Evolutionary conservation across 139 green algal genomes (phyloP).

Genomic region (Volvox africanus): DNA sequence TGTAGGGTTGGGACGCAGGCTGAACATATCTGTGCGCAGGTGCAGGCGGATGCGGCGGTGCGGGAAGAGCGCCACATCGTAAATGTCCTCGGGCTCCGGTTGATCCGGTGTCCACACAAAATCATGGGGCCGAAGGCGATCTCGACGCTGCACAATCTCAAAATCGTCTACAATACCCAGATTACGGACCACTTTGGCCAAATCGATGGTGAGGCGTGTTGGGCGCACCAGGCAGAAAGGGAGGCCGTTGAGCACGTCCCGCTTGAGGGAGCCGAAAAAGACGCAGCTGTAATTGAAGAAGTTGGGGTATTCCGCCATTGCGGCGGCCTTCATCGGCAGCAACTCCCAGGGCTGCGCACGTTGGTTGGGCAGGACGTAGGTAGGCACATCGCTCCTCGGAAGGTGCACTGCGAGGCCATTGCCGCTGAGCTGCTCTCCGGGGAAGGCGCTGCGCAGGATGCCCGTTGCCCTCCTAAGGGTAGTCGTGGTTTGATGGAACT

Average conservation of each 20-base stretch:
- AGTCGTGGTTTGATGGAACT: background rate
- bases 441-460: constrained; percentile 15
- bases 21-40: constrained; percentile 47
- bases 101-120: constrained; percentile 24
- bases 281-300: constrained; percentile 55
- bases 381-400: constrained; percentile 29
- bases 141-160: constrained; percentile 31
- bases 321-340: constrained; percentile 56
- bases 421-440: background rate
- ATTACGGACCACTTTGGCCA: constrained; percentile 50
- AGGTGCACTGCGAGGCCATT: constrained; percentile 30
- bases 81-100: constrained; percentile 31
- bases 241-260: constrained; percentile 31
- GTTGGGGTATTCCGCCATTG: constrained; percentile 54
- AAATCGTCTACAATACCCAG: constrained; percentile 55
- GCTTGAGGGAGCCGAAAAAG: constrained; percentile 50
- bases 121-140: background rate
- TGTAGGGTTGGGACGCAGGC: background rate
- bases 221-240: constrained; percentile 45
- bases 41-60: constrained; percentile 36
- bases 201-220: constrained; percentile 38
- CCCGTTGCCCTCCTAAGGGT: background rate
- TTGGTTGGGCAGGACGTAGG: constrained; percentile 49
- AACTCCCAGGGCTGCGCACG: constrained; percentile 49
- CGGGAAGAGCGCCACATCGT: constrained; percentile 37